phyloP scores from a whole-genome alignment of 495 filamentous ascomycete species.

The Neurospora tetrasperma region DNA sequence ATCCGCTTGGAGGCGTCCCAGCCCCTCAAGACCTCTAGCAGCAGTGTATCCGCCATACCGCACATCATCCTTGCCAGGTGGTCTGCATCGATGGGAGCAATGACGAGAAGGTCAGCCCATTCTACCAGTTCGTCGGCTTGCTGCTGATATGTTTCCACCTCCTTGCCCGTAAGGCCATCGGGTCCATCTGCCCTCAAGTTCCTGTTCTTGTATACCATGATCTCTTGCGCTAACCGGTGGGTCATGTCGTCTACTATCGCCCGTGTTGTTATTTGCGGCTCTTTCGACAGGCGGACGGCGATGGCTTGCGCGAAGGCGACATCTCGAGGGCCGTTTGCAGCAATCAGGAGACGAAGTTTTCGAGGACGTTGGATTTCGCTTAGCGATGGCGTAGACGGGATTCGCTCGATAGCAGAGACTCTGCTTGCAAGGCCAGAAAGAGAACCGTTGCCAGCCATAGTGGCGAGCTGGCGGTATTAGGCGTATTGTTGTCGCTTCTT shows the following conservation, averaged over 20 bases:
- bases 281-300: slow-evolving; percentile 44
- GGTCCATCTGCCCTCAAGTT: slow-evolving; percentile 19
- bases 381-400: slow-evolving; percentile 25
- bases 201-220: slow-evolving; percentile 38
- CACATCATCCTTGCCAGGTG: slow-evolving; percentile 73
- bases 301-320: slow-evolving; percentile 43
- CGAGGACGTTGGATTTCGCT: slow-evolving; percentile 32
- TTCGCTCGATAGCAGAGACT: slow-evolving; percentile 1
- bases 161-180: slow-evolving; percentile 20
- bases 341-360: slow-evolving; percentile 40
- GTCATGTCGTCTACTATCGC: slow-evolving; percentile 45
- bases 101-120: slow-evolving; percentile 78
- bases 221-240: slow-evolving; percentile 40
- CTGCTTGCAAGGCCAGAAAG: neutral
- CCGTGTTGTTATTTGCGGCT: slow-evolving; percentile 42
- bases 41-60: slow-evolving; percentile 62
- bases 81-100: slow-evolving; percentile 77
- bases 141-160: slow-evolving; percentile 35
- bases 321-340: slow-evolving; percentile 41
- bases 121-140: slow-evolving; percentile 63
- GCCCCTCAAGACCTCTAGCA: slow-evolving; percentile 62
- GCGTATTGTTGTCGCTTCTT: neutral
- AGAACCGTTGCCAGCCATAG: neutral
- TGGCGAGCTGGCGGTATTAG: neutral
- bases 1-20: slow-evolving; percentile 82